Evolutionary conservation across 345 rosid genomes (phyloP), one percentile per base, ranked within the genome.

Genomic region (Heritiera fomes): DNA sequence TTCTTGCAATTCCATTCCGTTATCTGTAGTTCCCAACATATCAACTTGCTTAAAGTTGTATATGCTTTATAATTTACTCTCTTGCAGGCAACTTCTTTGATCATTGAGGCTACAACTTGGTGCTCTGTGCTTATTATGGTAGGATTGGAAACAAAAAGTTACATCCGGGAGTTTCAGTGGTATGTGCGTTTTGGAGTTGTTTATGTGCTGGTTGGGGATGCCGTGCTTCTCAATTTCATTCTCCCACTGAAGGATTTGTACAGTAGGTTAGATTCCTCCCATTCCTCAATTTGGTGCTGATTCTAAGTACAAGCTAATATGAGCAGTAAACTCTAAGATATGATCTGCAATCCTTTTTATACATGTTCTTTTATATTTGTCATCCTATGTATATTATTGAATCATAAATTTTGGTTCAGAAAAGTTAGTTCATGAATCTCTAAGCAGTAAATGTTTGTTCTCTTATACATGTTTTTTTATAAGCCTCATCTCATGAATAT

Each of bases 191-290:
- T 96, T 70, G 98, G 92, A 28, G 85, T 94, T 45, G 66, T 92
- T 64, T 96, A 94, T 84, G 93, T 90, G 82, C 85, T 96, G 87
- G 94, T 92, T 28, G 97, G 93, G 56, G 90, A 94, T 84, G 92
- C 90, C 79, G 99, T 91, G 77, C 85, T 94, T 80, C 90, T 96
- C 79, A 93, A 91, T 81, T 88, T 91, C 75, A 71, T 92, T 70
- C 85, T 94, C 30, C 82, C 90, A 32, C 81, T 89, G 80, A 90
- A 77, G 76, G 88, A 86, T 77, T 86, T 84, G 66, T 53, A 85
- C 79, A 85, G 75, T 61, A 84, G 93, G 96, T 91, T 74, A 53
- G 88, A 80, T 80, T 76, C 65, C 75, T 50, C 17, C 38, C 71
- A 41, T 28, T 80, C 8, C 28, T 66, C 13, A 32, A 52, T 63